Evolutionary conservation across 345 rosid genomes (phyloP), one percentile per base, ranked within the genome.

Genomic region (Raphanus sativus): DNA sequence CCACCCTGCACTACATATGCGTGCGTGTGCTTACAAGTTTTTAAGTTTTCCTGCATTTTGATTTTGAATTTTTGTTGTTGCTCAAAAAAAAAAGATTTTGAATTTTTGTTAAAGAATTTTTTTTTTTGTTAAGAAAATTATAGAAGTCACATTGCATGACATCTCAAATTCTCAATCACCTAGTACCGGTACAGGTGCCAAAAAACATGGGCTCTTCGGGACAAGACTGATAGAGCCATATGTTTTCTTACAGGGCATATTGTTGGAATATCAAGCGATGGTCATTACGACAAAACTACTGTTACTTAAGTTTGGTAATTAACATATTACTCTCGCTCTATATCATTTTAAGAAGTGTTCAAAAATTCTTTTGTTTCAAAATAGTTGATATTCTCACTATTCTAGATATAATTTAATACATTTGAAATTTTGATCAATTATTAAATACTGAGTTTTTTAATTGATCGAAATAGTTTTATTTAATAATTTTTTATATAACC

Each of bases 21-120:
- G 82, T 74, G 32, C 78, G 78, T 79, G 78, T 74, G 78, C 75
- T 73, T 74, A 13, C 50, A 79, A 67, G 7, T 15, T 54, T 36
- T 29, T 10, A 12, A 40, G 9, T 65, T 24, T 77, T 56, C 25
- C 66, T 65, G 3, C 54, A 77, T 40, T 63, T 66, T 36, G 7
- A 65, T 6, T 52, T 15, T 5, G 0, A 2, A 33, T 40, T 45
- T 45, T 45, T 45, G 12, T 40, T 40, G 10, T 21, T 21, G 21
- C 21, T 21, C 21, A 21, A 21, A 21, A 21, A 21, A 21, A 21
- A 21, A 21, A 26, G 7, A 65, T 6, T 52, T 15, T 5, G 0
- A 2, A 33, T 40, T 45, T 45, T 45, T 45, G 12, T 40, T 40
- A 40, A 21, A 21, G 21, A 21, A 21, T 21, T 21, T 21, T 21